Percentiles rank a stretch among this genome's conserved stretches.
phyloP scores from a whole-genome alignment of 352 stramenopile genomes.

The Globisporangium yorkense region DNA sequence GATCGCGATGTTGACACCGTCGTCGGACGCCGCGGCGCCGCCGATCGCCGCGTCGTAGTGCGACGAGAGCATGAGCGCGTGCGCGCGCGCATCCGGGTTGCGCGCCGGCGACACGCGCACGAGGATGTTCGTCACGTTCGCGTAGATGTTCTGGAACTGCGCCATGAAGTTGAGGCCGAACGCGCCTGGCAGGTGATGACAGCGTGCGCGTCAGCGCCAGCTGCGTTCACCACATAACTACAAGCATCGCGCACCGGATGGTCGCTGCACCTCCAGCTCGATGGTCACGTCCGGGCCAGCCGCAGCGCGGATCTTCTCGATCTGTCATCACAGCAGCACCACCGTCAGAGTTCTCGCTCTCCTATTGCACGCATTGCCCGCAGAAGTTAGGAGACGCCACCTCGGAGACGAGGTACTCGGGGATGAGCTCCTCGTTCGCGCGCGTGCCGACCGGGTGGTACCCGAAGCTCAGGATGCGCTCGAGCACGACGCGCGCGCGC shows the following conservation, averaged over 20 bases:
- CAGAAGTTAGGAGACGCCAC: slow-evolving; percentile 9
- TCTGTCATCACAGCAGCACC: slow-evolving; percentile 19
- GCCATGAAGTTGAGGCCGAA: slow-evolving; percentile 76
- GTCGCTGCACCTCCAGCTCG: slow-evolving; percentile 60
- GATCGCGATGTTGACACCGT: slow-evolving; percentile 77
- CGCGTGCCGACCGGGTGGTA: slow-evolving; percentile 57
- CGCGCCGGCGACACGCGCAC: slow-evolving; percentile 41
- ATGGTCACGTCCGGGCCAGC: slow-evolving; percentile 30
- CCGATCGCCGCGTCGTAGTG: slow-evolving; percentile 79
- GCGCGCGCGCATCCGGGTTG: slow-evolving; percentile 23
- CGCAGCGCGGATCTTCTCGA: slow-evolving; percentile 38
- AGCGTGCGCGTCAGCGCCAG: neutral
- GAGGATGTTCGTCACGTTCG: slow-evolving; percentile 79
- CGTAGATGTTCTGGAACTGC: slow-evolving; percentile 84
- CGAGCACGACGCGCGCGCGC: slow-evolving; percentile 48
- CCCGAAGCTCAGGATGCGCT: slow-evolving; percentile 67
- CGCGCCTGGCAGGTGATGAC: slow-evolving; percentile 18
- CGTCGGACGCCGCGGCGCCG: slow-evolving; percentile 58
- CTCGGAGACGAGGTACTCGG: slow-evolving; percentile 45
- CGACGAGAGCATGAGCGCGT: slow-evolving; percentile 68
- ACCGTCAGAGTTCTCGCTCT: too few relatives aligned
- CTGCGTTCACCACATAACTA: neutral
- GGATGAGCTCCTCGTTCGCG: slow-evolving; percentile 63
- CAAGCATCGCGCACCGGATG: slow-evolving; percentile 24
- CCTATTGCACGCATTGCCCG: too few relatives aligned